These are phyloP conservation scores for Cryptococcus wingfieldii DNA, from an alignment of 1,284 basidiomycete species.

Conservation along the genomic window DNA sequence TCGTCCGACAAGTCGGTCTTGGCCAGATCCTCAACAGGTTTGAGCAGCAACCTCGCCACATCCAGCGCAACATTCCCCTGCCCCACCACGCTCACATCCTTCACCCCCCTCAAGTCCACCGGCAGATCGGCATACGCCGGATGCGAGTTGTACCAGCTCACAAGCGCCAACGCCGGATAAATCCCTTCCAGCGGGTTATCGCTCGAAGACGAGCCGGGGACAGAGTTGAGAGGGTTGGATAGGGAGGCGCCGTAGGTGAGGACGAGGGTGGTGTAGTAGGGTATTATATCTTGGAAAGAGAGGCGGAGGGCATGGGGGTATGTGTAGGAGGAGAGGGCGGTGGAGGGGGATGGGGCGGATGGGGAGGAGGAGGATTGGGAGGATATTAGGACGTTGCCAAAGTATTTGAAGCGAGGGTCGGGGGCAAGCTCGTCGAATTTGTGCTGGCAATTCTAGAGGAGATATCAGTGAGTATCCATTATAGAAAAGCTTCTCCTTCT, in stretches of 20 bases:
- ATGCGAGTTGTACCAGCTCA: conserved; percentile 97
- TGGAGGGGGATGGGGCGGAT: conserved; percentile 6
- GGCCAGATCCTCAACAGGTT: conserved; percentile 58
- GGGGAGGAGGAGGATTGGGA: conserved; percentile 22
- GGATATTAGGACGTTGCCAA: conserved; percentile 82
- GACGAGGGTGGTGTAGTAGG: conserved; percentile 53
- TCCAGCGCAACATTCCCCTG: conserved; percentile 97
- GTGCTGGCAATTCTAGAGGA: conserved; percentile 82
- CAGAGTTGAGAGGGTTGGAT: conserved; percentile 40
- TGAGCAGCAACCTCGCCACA: conserved; percentile 82
- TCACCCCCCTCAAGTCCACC: conserved; percentile 55
- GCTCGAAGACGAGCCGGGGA: conserved; percentile 56
- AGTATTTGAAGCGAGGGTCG: conserved; percentile 78
- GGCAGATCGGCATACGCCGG: conserved; percentile 56
- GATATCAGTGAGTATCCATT: not conserved
- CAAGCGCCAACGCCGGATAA: conserved; percentile 75
- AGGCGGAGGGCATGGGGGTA: conserved; percentile 50
- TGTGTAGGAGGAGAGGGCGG: conserved; percentile 35
- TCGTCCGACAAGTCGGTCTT: conserved; percentile 74
- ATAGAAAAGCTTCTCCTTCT: not conserved
- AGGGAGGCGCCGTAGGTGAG: conserved; percentile 51
- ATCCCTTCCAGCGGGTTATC: conserved; percentile 55
- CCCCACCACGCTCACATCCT: conserved; percentile 80
- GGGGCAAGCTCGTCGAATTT: conserved; percentile 75
- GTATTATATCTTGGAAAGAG: conserved; percentile 44